Evolutionary conservation across 2,329 filamentous ascomycete genomes (phyloP), one percentile per base, ranked within the genome.

Genomic region (Ophiocordyceps camponoti-rufipedis): DNA sequence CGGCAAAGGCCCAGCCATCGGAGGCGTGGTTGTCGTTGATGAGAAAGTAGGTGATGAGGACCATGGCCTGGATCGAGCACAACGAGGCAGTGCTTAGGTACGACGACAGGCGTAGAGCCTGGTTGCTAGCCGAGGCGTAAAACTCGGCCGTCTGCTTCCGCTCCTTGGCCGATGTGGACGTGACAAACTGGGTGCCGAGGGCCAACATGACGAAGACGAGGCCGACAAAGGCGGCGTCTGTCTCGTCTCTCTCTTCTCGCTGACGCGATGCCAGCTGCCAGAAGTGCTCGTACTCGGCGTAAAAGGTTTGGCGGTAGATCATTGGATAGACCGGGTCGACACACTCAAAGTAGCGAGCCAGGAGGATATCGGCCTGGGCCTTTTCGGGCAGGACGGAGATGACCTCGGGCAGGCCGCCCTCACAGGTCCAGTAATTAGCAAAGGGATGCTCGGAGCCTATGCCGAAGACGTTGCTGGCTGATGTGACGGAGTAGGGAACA

Each of bases 1-100:
- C 84, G 0, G 80, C 81, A 66, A 87, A 89, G 0, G 82, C 80
- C 78, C 83, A 89, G 1, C 83, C 84, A 56, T 89, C 84, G 0
- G 80, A 84, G 4, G 82, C 82, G 54, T 88, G 83, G 54, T 87
- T 87, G 59, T 89, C 83, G 54, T 89, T 89, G 65, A 88, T 87
- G 33, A 89, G 67, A 53, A 89, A 89, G 56, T 88, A 88, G 0
- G 78, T 79, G 48, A 87, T 78, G 47, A 89, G 62, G 0, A 87
- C 79, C 82, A 88, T 88, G 41, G 84, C 77, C 59, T 86, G 82
- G 31, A 88, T 76, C 1, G 82, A 83, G 23, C 77, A 69, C 44
- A 86, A 69, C 0, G 80, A 84, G 2, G 82, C 80, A 41, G 76
- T 77, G 58, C 82, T 87, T 3, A 88, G 69, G 54, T 87, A 89